Conservation (phyloP, 2,329 filamentous ascomycete genomes). For the Chaetomium globosum region DNA sequence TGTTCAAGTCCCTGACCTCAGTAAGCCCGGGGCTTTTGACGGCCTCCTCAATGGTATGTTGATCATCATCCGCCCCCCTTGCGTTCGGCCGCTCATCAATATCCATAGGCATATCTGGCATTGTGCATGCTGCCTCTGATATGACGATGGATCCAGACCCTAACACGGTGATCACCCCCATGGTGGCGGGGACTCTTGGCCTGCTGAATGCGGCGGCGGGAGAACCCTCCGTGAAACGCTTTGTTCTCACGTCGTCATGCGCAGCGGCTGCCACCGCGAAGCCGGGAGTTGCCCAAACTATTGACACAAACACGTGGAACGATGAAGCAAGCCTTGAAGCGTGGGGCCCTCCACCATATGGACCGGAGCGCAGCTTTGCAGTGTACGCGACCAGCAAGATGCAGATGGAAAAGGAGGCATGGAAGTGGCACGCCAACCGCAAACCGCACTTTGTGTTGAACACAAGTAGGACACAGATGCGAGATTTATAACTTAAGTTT, state of each 20-base stretch:
- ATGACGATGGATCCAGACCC: conserved; percentile 44
- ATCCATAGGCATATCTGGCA: conserved; percentile 35
- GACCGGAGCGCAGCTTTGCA: conserved; percentile 7
- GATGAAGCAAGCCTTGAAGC: conserved; percentile 31
- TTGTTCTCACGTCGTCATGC: conserved; percentile 48
- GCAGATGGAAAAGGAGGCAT: conserved; percentile 29
- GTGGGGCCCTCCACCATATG: conserved; percentile 27
- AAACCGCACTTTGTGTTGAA: conserved; percentile 34
- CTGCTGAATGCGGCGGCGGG: conserved; percentile 44
- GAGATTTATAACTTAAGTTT: neutral
- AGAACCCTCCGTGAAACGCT: conserved; percentile 44
- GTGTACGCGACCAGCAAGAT: conserved; percentile 33
- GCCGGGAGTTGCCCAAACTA: conserved; percentile 22
- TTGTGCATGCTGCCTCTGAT: conserved; percentile 47
- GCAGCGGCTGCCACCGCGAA: conserved; percentile 34
- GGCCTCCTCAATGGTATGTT: conserved; percentile 36
- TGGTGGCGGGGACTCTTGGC: conserved; percentile 38
- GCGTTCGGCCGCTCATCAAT: neutral
- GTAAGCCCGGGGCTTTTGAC: conserved; percentile 36
- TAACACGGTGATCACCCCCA: conserved; percentile 44
- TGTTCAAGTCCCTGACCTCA: conserved; percentile 43
- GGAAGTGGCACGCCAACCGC: conserved; percentile 28
- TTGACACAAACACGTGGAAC: conserved; percentile 34
- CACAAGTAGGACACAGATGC: neutral
- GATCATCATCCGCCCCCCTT: neutral